phyloP scores from a whole-genome alignment of 257 asterid genomes.

The Lycium barbarum region DNA sequence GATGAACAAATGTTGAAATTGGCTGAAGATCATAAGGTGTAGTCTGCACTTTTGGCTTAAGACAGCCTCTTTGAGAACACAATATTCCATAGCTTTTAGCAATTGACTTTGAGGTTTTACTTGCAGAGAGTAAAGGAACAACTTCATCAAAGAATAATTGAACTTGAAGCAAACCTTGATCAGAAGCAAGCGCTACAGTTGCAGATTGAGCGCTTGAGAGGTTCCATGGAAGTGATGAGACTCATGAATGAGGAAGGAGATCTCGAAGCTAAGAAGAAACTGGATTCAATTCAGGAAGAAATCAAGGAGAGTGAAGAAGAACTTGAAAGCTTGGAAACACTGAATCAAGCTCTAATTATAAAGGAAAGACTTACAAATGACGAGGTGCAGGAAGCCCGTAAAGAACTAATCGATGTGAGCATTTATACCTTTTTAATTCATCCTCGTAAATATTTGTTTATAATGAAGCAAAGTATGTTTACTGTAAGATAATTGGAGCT shows the following conservation, averaged over 20 bases:
- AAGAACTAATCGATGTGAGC: constrained; percentile 64
- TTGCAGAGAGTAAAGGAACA: constrained; percentile 69
- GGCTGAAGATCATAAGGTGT: constrained; percentile 79
- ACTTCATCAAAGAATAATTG: constrained; percentile 59
- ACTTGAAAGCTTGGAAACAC: constrained; percentile 48
- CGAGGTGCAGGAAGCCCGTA: constrained; percentile 79
- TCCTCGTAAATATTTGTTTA: not conserved
- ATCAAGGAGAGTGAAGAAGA: constrained; percentile 69
- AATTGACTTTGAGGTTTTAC: constrained; percentile 20
- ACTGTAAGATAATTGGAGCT: not conserved
- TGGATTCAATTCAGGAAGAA: constrained; percentile 53
- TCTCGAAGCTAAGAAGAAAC: constrained; percentile 50
- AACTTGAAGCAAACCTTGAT: constrained; percentile 70
- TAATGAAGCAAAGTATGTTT: not conserved
- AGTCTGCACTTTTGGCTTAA: constrained; percentile 24
- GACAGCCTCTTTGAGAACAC: constrained; percentile 20
- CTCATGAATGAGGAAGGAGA: constrained; percentile 71
- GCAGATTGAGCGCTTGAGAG: constrained; percentile 62
- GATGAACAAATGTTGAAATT: constrained; percentile 62
- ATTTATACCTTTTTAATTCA: constrained; percentile 26
- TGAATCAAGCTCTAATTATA: constrained; percentile 56
- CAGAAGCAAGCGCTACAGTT: constrained; percentile 72
- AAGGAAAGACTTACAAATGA: constrained; percentile 68
- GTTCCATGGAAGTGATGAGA: constrained; percentile 60
- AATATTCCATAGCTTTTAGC: constrained; percentile 23